Base-by-base conservation (phyloP, 345 rosid genomes). In the Corymbia maculata region DNA sequence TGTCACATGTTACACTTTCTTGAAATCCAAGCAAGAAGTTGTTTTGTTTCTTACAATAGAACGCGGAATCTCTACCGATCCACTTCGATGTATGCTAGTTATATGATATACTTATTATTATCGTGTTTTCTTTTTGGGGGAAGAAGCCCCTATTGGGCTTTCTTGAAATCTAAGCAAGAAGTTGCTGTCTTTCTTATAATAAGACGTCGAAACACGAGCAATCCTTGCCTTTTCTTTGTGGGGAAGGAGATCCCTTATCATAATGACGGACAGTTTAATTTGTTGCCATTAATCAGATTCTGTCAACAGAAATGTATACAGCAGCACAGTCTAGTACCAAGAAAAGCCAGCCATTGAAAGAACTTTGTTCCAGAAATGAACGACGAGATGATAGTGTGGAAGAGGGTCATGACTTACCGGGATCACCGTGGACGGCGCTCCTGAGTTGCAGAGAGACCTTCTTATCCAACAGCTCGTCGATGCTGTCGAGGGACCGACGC, bases 361-460 rank as follows among this genome's bases (percentile, higher is more conserved):
- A 75, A 19, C 3, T 42, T 36, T 42, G 82, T 42, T 75, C 26
- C 3, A 5, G 82, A 75, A 75, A 42, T 45, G 28, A 9, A 70
- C 45, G 28, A 44, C 82, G 0, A 9, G 82, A 19, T 19, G 1
- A 75, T 75, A 6, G 82, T 5, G 49, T 19, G 13, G 82, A 44
- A 42, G 28, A 75, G 49, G 84, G 24, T 75, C 49, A 11, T 5
- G 15, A 55, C 84, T 75, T 28, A 92, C 94, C 94, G 30, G 93
- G 89, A 30, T 95, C 95, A 8, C 90, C 80, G 55, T 90, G 66
- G 85, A 88, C 94, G 51, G 99, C 90, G 92, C 99, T 94, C 21
- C 95, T 90, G 75, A 97, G 99, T 49, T 93, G 98, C 87, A 97
- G 92, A 75, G 95, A 93, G 80, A 97, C 95, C 79, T 91, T 79